These are phyloP conservation scores for Cupressus sempervirens DNA, from an alignment of 75 land plant species.

Conservation along the genomic window DNA sequence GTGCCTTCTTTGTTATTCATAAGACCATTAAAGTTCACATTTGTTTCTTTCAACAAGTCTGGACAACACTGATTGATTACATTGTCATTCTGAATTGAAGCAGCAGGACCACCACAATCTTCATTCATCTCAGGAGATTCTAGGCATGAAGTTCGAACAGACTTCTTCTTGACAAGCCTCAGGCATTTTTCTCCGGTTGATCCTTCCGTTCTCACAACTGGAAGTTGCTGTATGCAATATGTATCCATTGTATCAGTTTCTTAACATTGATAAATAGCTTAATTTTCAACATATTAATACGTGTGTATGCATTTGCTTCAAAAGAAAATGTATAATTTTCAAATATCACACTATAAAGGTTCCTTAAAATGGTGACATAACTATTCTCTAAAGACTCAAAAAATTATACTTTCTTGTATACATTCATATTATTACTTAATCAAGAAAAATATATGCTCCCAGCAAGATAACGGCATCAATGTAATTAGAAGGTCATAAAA, in stretches of 20 bases:
- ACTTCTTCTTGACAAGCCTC: constrained; percentile 4
- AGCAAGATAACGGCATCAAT: not conserved
- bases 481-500: not conserved
- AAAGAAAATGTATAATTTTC: not conserved
- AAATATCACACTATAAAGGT: not conserved
- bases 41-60: not conserved
- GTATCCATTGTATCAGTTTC: not conserved
- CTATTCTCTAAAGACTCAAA: not conserved
- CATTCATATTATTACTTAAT: not conserved
- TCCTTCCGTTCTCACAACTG: not conserved
- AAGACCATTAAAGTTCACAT: not conserved
- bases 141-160: not conserved
- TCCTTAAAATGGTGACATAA: not conserved
- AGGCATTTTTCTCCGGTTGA: not conserved
- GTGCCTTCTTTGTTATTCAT: not conserved
- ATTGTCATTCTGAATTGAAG: not conserved
- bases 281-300: not conserved
- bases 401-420: not conserved
- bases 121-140: not conserved
- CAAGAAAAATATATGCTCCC: not conserved
- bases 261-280: not conserved
- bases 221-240: not conserved
- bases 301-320: not conserved
- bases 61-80: not conserved
- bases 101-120: not conserved